Evolutionary conservation across 2,329 filamentous ascomycete genomes (phyloP).

Genomic region (Penicillium sp.): DNA sequence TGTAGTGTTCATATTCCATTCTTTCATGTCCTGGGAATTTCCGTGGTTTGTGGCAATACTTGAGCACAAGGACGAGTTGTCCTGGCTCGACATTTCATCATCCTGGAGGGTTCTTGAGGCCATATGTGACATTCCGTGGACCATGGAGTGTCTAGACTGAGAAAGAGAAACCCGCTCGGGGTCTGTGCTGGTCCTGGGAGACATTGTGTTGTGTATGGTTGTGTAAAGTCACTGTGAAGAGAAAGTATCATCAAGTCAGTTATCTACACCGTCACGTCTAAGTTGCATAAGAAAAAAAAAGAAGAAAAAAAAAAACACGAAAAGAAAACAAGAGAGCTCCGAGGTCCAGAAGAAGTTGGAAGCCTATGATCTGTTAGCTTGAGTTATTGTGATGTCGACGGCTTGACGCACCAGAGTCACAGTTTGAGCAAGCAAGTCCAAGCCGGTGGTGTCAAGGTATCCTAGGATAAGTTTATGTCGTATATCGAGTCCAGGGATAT

Average conservation of each 20-base stretch:
- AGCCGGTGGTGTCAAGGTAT: background rate
- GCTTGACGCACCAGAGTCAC: constrained; percentile 17
- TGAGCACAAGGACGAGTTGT: constrained; percentile 44
- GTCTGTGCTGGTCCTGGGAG: constrained; percentile 39
- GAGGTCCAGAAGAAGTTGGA: constrained; percentile 19
- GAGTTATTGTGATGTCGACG: background rate
- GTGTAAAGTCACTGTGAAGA: constrained; percentile 28
- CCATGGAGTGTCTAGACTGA: constrained; percentile 37
- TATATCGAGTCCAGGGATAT: constrained; percentile 1
- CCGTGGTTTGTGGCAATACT: constrained; percentile 36
- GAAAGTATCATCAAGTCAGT: constrained; percentile 32
- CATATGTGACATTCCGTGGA: constrained; percentile 40
- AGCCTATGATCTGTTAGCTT: background rate
- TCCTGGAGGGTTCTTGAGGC: constrained; percentile 42
- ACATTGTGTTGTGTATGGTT: constrained; percentile 34
- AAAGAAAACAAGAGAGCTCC: constrained; percentile 6
- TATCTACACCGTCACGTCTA: constrained; percentile 24
- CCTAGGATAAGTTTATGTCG: constrained; percentile 9
- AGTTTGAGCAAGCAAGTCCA: constrained; percentile 4
- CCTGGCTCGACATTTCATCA: constrained; percentile 45
- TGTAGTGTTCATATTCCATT: constrained; percentile 41
- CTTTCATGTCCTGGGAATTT: constrained; percentile 37
- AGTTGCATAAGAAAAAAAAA: constrained; percentile 2
- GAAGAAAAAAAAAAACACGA: constrained; percentile 6
- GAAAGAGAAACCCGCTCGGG: constrained; percentile 39